A percentile compares a stretch with the other conserved stretches of the same genome.
Evolutionary conservation across 495 filamentous ascomycete species (phyloP).

Genomic region (Jackrogersella multiformis): DNA sequence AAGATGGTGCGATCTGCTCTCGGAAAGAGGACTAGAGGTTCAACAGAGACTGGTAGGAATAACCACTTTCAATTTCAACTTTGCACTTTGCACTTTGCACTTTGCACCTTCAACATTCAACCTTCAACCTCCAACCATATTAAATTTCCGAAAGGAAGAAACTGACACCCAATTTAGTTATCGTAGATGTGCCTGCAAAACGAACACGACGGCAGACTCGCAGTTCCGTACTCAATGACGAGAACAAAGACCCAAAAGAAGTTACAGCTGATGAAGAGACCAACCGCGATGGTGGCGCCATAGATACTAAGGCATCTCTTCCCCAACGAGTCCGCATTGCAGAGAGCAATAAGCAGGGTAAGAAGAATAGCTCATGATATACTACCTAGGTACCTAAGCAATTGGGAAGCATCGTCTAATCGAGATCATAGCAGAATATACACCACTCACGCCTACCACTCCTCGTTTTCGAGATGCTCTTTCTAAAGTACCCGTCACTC

Average conservation of each 20-base stretch:
- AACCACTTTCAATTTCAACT: conserved; percentile 22
- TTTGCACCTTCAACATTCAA: no score
- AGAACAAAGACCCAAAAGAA: conserved; percentile 64
- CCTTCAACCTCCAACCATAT: no score
- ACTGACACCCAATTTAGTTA: conserved; percentile 50
- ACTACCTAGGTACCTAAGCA: no score
- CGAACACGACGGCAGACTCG: conserved; percentile 68
- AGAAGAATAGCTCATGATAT: conserved; percentile 8
- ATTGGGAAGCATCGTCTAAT: conserved; percentile 18
- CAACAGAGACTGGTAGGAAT: conserved; percentile 66
- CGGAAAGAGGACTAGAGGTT: conserved; percentile 76
- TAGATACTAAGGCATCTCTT: conserved; percentile 35
- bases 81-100: no score
- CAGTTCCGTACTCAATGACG: conserved; percentile 47
- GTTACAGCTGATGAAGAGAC: conserved; percentile 50
- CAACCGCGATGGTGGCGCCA: conserved; percentile 41
- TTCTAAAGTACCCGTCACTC: conserved; percentile 55
- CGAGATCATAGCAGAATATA: conserved; percentile 41
- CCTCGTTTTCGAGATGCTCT: conserved; percentile 65
- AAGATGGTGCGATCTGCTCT: conserved; percentile 71
- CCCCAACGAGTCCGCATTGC: conserved; percentile 36
- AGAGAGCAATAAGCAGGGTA: conserved; percentile 38
- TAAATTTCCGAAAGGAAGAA: conserved; percentile 38
- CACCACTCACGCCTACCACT: conserved; percentile 72
- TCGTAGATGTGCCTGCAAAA: conserved; percentile 57